Percentiles rank a stretch among this genome's conserved stretches.
Evolutionary conservation across 176 grass and related monocot species (phyloP).

Genomic region (Thinopyrum elongatum): DNA sequence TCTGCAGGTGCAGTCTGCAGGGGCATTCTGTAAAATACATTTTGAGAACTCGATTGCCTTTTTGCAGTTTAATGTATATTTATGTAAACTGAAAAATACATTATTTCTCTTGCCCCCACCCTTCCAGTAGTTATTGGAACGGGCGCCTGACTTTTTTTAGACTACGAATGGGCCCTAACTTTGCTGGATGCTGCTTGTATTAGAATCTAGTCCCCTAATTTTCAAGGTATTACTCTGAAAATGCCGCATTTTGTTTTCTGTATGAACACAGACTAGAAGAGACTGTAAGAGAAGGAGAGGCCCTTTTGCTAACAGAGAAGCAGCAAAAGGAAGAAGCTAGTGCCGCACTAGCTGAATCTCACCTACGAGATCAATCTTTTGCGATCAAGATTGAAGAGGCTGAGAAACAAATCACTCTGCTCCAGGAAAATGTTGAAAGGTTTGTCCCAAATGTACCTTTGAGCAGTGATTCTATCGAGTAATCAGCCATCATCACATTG

Average conservation of each 20-base stretch:
- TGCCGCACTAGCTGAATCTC: constrained; percentile 47
- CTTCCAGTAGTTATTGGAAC: neutral
- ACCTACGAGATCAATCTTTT: constrained; percentile 45
- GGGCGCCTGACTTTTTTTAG: neutral
- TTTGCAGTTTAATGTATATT: neutral
- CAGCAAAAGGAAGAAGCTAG: constrained; percentile 50
- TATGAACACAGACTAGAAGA: constrained; percentile 50
- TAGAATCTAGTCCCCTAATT: constrained; percentile 2
- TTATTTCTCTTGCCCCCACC: neutral
- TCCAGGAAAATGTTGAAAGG: constrained; percentile 57
- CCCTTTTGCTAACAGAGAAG: constrained; percentile 56
- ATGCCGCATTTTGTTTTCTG: neutral
- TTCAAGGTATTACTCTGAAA: constrained; percentile 19
- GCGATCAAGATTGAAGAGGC: constrained; percentile 56
- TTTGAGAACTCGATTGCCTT: constrained; percentile 1
- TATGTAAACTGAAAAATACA: neutral
- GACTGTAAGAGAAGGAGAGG: constrained; percentile 54
- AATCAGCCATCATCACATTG: neutral
- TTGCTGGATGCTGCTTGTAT: neutral
- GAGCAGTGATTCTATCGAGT: neutral
- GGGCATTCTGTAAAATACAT: neutral
- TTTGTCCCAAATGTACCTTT: constrained; percentile 30
- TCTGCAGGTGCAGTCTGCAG: neutral
- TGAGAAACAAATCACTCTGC: constrained; percentile 61
- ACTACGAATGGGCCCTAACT: neutral